Evolutionary conservation across 345 rosid genomes (phyloP), one percentile per base, ranked within the genome.

Genomic region (Citrus mangshanensis): DNA sequence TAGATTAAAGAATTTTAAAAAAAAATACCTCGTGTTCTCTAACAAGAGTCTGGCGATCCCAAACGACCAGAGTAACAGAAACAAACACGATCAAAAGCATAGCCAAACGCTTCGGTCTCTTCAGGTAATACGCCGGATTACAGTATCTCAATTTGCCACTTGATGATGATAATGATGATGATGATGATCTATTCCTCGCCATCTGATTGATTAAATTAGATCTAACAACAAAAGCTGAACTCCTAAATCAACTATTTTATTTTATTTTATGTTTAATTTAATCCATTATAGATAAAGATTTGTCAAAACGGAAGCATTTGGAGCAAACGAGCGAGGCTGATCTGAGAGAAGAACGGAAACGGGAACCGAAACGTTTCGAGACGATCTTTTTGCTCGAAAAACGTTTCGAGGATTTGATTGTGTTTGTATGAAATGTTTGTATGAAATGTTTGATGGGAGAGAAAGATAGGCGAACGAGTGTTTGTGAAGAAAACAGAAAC

Each of bases 21-120:
- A 9, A 32, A 21, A 56, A 35, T 73, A 91, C 99, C 97, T 93
- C 86, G 77, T 92, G 89, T 16, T 89, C 97, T 56, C 90, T 80
- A 66, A 91, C 71, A 81, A 95, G 95, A 81, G 92, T 89, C 46
- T 90, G 89, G 82, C 96, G 99, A 88, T 92, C 98, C 99, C 98
- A 95, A 5, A 93, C 79, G 27, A 93, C 60, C 63, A 89, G 65
- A 65, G 93, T 86, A 75, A 80, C 85, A 81, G 85, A 81, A 32
- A 95, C 89, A 72, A 95, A 95, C 49, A 83, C 83, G 46, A 95
- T 83, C 84, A 95, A 81, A 64, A 92, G 92, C 69, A 91, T 74
- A 82, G 97, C 95, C 74, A 91, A 76, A 60, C 95, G 89, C 76
- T 87, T 90, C 24, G 98, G 97, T 27, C 97, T 82, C 84, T 89